Base-by-base conservation (phyloP, 2,329 filamentous ascomycete species). In the Clonostachys chloroleuca region DNA sequence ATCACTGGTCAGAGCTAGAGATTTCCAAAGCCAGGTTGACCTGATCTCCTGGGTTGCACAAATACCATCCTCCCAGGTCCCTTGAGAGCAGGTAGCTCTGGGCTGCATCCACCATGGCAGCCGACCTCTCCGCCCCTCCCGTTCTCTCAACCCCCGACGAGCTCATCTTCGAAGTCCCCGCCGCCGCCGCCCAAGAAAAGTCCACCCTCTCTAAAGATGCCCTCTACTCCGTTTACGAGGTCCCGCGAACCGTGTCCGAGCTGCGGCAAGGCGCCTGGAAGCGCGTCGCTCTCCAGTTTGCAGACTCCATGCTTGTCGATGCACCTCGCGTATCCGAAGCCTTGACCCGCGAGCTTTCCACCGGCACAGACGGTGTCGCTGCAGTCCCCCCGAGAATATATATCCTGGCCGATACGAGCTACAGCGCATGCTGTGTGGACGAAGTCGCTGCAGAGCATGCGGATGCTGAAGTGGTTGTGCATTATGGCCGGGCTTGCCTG, bases 371-470 rank as follows among this genome's bases (percentile, higher is more conserved):
- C 1, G 48, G 50, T 16, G 50, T 46, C 12, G 49, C 45, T n/a
- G 51, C 55, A 40, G 35, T 40, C 54, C 47, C 16, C n/a, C 45
- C 51, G 47, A 62, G 75, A 51, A 74, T 97, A 45, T 95, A 88
- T 57, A 92, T 99, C 50, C 74, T 99, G 16, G 94, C 87, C 34
- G 94, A 99, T 65, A 97, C 94, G 3, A 96, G 92, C 3, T 99
- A 97, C 67, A 95, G 94, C 50, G 86, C 92, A 1, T 99, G 94
- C 69, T 99, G 94, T 60, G 92, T 97, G 16, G 94, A 99, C 60
- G 94, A 99, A 69, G 86, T 97, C 39, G 94, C 94, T 0, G 94
- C 94, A 3, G 92, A 99, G 64, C 94, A 99, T 63, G 87, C 90
- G 14, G 80, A 90, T 58, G 92, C 94, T 7, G 87, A 97, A 51